These are phyloP conservation scores for Verbena officinalis DNA, from an alignment of 257 asterid genomes.

Conservation along the genomic window DNA sequence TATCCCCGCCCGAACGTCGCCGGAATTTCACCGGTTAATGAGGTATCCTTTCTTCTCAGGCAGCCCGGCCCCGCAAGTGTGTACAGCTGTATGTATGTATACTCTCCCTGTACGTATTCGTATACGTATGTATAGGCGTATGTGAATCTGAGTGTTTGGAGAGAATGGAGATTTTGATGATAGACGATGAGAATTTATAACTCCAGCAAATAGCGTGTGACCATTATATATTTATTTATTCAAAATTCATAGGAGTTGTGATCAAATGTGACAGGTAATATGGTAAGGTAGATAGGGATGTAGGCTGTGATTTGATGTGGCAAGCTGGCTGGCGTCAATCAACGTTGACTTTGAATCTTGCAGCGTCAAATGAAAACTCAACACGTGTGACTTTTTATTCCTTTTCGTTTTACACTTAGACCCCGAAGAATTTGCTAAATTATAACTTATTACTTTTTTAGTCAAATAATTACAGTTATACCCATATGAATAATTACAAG, in stretches of 20 bases:
- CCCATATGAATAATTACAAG: too few species aligned
- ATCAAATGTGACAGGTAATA: slow-evolving; percentile 22
- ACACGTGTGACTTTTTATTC: too few species aligned
- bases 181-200: slow-evolving; percentile 26
- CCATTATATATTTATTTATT: slow-evolving; percentile 13
- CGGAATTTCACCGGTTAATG: slow-evolving; percentile 23
- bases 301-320: slow-evolving; percentile 1
- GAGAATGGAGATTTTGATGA: slow-evolving; percentile 20
- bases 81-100: not conserved
- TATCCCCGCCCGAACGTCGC: slow-evolving; percentile 27
- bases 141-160: not conserved
- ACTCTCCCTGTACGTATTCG: not conserved
- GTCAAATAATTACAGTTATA: too few species aligned
- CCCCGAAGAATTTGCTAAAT: too few species aligned
- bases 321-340: slow-evolving; percentile 5
- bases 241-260: not conserved
- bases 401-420: too few species aligned
- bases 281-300: not conserved
- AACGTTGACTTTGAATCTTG: slow-evolving; percentile 6
- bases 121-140: not conserved
- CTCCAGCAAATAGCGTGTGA: slow-evolving; percentile 30
- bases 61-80: slow-evolving; percentile 2
- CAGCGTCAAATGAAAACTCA: not conserved
- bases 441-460: too few species aligned
- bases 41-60: slow-evolving; percentile 17